Conservation (phyloP, 257 asterid genomes). For the Plantago ovata region DNA sequence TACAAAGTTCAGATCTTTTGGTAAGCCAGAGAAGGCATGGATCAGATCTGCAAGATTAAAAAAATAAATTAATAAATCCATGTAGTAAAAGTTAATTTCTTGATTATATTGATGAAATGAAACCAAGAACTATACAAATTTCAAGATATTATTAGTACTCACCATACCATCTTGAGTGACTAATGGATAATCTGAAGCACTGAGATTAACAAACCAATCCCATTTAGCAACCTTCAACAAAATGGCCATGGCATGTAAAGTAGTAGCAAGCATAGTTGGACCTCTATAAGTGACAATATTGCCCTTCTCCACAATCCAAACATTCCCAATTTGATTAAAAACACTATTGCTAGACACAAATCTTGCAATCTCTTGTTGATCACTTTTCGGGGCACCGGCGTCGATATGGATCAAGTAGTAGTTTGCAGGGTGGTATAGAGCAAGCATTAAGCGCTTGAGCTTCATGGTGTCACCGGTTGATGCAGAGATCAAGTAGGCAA, state of each 20-base stretch:
- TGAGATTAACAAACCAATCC: conserved; percentile 96
- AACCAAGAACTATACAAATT: not conserved
- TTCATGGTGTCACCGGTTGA: conserved; percentile 67
- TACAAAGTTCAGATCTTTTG: conserved; percentile 73
- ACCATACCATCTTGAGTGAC: conserved; percentile 99
- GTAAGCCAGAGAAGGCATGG: conserved; percentile 67
- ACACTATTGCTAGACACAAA: conserved; percentile 49
- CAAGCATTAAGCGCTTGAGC: conserved; percentile 65
- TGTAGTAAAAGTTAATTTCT: too few species aligned
- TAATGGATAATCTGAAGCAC: conserved; percentile 90
- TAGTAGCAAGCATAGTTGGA: conserved; percentile 87
- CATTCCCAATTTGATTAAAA: conserved; percentile 62
- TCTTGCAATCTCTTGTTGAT: conserved; percentile 61
- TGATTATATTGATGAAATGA: too few species aligned
- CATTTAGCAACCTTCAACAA: conserved; percentile 60
- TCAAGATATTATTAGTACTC: conserved; percentile 33
- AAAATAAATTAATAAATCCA: not conserved
- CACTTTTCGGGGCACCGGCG: conserved; percentile 53
- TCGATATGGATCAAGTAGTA: conserved; percentile 70
- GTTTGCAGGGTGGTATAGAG: conserved; percentile 82
- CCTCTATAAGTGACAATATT: conserved; percentile 83
- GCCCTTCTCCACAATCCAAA: conserved; percentile 66
- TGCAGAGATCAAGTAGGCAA: conserved; percentile 87
- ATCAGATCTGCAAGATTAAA: conserved; percentile 71
- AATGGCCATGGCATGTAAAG: conserved; percentile 73